Evolutionary conservation across 495 filamentous ascomycete genomes (phyloP), one percentile per base, ranked within the genome.

Genomic region (Venustampulla echinocandica): DNA sequence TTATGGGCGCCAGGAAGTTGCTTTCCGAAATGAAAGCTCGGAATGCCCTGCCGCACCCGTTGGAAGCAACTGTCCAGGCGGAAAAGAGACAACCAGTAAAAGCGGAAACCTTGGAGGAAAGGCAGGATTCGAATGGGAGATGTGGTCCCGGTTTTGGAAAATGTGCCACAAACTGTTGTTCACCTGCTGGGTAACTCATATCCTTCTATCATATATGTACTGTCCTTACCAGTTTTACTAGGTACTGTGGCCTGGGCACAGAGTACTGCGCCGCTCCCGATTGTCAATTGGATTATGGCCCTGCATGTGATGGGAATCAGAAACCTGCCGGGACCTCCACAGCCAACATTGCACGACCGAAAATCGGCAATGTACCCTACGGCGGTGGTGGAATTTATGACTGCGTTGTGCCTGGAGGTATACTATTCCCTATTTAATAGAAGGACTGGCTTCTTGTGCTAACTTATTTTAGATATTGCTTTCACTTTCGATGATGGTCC

Each of bases 401-500:
- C 34, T 93, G 87, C 54, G 66, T 64, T 23, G 32, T 40, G 18
- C 18, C 50, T 30, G 50, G 51, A 48, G 47, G 43, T 40, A 32
- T 42, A 1, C 4, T 23, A 15, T 22, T 14, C 7, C 22, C n/a
- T 1, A 15, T 11, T 32, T 32, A 7, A 14, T 44, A 17, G 7
- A 30, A 30, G 22, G 14, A 15, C 21, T n/a, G n/a, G n/a, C n/a
- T n/a, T n/a, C n/a, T n/a, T n/a, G n/a, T n/a, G n/a, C n/a, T n/a
- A 35, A 5, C 19, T 42, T 18, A 14, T 13, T 22, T 20, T n/a
- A 53, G 44, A 56, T 46, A 28, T 86, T 46, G 83, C 83, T 30
- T 60, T 87, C 41, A 86, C 83, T 0, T 87, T 74, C 54, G 81
- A 86, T 53, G 83, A 87, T 60, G 83, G 83, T 0, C 81, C 83